Base-by-base conservation (phyloP, 2,329 filamentous ascomycete species). In the Diplodia sapinea region DNA sequence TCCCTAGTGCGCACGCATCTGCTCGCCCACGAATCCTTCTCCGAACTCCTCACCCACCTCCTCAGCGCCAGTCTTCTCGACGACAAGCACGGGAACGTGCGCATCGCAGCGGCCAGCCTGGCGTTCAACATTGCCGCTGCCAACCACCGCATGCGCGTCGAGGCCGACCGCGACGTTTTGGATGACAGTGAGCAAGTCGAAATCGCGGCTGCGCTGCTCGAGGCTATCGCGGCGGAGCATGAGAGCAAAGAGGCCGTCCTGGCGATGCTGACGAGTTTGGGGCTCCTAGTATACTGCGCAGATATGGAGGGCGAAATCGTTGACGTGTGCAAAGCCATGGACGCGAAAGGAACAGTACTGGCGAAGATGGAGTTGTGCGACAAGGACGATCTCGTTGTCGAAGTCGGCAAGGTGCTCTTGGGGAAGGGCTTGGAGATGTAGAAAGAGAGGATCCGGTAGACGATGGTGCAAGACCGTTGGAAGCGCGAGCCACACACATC, bases 41-140 rank as follows among this genome's bases (percentile, higher is more conserved):
- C 73, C 26, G 85, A 88, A 6, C 76, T 81, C 1, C 82, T 87
- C 0, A 81, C 94, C 33, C 88, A 91, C 1, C 83, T 97, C 15
- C 85, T 95, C 23, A 91, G 92, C 0, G 87, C 88, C 1, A 92
- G 90, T 70, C 88, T 98, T 31, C 84, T 97, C 0, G 93, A 97
- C 72, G 87, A 89, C 36, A 86, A 85, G 56, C 89, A 95, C 72
- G 84, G 84, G 55, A 93, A 89, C 65, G 86, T 94, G 2, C 88
- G 94, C 51, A 91, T 94, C 3, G 91, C 93, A 1, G 92, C 94
- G 0, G 89, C 94, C 0, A 92, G 90, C 1, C 83, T 98, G 2
- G 86, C 94, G 0, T 95, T 93, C 82, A 97, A 98, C 72, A 79
- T 98, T 0, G 86, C 92, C 0, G 82, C 89, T 0, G 85, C 88